Base-by-base conservation (phyloP, 208 protist species). In the Leishmania gerbilli region DNA sequence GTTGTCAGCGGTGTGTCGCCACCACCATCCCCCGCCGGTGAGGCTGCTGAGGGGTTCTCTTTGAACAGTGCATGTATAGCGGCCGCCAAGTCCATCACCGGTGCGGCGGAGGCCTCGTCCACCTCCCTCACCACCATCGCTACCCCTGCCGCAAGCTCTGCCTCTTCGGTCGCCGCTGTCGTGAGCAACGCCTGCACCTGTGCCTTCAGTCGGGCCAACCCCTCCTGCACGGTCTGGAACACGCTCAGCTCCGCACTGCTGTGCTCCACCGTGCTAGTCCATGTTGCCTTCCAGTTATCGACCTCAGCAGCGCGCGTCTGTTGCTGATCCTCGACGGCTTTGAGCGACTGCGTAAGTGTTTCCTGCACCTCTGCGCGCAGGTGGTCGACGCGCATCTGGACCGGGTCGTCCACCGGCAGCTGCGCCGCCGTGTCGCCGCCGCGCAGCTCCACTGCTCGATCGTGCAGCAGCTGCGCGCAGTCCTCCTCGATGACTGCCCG, bases 191-290 rank as follows among this genome's bases (percentile, higher is more conserved):
- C 88, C 80, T 95, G 92, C 75, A 95, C 86, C 74, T 95, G 90
- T 45, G 90, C 78, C 82, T 93, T 94, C 31, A 97, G 83, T 17
- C 88, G 82, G 40, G 92, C 77, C 17, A 93, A 80, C 40, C 84
- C 79, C 80, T 96, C 93, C 84, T 97, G 92, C 71, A 94, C 68
- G 1, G 64, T 58, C 15, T 88, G 78, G 13, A 96, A 83, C 34
- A 95, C 62, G 51, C 79, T 76, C 68, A 96, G 84, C 88, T 97
- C 92, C 27, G 87, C 89, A 42, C 53, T 88, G 81, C 91, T 95
- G 67, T 92, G 90, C 77, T 87, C 90, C 19, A 84, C 64, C 40
- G 81, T 78, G 42, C 79, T 76, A 19, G n/a, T 31, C 60, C 90
- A 77, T 64, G 87, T 79, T 3, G 85, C 80, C 65, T 87, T 82